phyloP scores from a whole-genome alignment of 805 yeast genomes.

The Ogataea paradorogensis region DNA sequence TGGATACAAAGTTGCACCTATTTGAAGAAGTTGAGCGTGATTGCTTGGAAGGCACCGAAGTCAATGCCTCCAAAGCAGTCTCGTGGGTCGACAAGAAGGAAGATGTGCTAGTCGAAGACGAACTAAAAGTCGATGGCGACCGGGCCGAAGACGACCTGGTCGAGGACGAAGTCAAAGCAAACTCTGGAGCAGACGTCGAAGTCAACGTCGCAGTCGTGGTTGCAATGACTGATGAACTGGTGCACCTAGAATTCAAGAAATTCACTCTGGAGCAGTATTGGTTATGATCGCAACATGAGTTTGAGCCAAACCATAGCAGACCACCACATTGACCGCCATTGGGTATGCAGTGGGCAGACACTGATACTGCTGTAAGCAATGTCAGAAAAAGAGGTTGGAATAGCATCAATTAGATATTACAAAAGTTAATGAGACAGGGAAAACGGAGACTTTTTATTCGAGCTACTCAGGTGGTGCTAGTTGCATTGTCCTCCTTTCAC shows the following conservation, averaged over 20 bases:
- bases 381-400: not conserved
- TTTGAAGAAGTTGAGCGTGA: not conserved
- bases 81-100: not conserved
- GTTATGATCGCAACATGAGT: not conserved
- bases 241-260: not conserved
- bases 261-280: not conserved
- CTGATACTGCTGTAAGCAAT: not conserved
- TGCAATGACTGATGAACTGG: not conserved
- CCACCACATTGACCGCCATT: not conserved
- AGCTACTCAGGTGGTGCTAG: not conserved
- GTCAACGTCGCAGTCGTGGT: not conserved
- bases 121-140: too few species aligned
- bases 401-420: not conserved
- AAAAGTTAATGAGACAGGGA: not conserved
- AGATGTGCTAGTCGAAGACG: not conserved
- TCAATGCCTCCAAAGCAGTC: not conserved
- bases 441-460: not conserved
- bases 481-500: too few species aligned
- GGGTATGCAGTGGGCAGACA: not conserved
- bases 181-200: not conserved
- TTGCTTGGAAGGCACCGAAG: not conserved
- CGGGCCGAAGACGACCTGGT: not conserved
- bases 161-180: not conserved
- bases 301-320: not conserved
- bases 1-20: slow-evolving; percentile 8